A percentile compares a stretch with the other conserved stretches of the same genome.
Evolutionary conservation across 179 eudicot species (phyloP).

Genomic region (Silene vulgaris): DNA sequence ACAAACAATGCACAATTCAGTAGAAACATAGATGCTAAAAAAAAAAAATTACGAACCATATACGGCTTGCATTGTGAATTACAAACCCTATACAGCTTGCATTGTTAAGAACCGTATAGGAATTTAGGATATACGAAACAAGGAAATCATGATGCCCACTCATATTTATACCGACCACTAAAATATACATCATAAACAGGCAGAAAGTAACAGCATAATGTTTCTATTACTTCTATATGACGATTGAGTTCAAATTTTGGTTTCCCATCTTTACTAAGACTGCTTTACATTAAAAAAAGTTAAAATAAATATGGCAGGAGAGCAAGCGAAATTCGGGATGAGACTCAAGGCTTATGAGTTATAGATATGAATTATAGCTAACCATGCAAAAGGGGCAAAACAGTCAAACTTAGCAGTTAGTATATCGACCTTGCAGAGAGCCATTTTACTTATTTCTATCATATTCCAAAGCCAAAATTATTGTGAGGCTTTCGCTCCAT

Average conservation of each 20-base stretch:
- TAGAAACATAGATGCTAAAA: background rate
- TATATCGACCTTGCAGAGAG: background rate
- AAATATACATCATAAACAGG: constrained; percentile 2
- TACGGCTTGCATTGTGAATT: too few relatives aligned
- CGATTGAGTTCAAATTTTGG: background rate
- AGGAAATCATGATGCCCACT: background rate
- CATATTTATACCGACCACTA: background rate
- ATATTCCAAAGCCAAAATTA: background rate
- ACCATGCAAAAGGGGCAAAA: background rate
- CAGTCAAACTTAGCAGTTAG: background rate
- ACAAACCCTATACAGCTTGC: background rate
- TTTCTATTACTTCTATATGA: background rate
- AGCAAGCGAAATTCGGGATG: background rate
- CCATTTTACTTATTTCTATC: background rate
- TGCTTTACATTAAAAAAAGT: background rate
- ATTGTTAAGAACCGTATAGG: background rate
- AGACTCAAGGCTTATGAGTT: background rate
- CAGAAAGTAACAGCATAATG: background rate
- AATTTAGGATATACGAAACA: background rate
- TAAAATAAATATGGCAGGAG: background rate
- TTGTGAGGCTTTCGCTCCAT: background rate
- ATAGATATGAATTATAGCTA: background rate
- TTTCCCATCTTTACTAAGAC: background rate
- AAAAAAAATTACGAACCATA: background rate
- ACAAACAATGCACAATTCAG: background rate